Evolutionary conservation across 192 early-diverging fungal species (phyloP).

Genomic region (Piromyces finnis): DNA sequence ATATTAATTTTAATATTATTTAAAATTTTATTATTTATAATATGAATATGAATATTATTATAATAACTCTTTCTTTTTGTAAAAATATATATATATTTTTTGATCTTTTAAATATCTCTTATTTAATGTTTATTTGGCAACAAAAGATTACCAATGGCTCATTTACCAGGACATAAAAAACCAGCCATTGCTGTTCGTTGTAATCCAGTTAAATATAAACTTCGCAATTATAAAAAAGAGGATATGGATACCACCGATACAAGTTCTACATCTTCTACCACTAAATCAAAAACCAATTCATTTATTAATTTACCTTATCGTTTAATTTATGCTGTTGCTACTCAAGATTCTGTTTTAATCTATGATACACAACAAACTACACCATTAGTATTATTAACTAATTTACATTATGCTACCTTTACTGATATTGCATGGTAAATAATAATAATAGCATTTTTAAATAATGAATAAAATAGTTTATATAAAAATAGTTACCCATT

Average conservation of each 20-base stretch:
- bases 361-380: slow-evolving; percentile 66
- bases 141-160: slow-evolving; percentile 42
- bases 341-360: slow-evolving; percentile 60
- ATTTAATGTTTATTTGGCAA: too few species aligned
- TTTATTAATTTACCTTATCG: slow-evolving; percentile 38
- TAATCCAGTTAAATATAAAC: slow-evolving; percentile 26
- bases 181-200: slow-evolving; percentile 65
- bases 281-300: neutral
- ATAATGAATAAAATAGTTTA: too few species aligned
- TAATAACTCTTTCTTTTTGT: too few species aligned
- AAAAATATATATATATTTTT: too few species aligned
- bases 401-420: slow-evolving; percentile 75
- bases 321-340: slow-evolving; percentile 68
- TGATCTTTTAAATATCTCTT: too few species aligned
- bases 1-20: too few species aligned
- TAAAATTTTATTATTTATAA: too few species aligned
- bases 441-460: neutral
- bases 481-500: too few species aligned
- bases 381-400: slow-evolving; percentile 53
- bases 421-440: slow-evolving; percentile 75
- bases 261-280: slow-evolving; percentile 10
- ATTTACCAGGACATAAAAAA: slow-evolving; percentile 49
- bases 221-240: neutral
- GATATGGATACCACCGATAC: neutral
- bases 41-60: too few species aligned